Evolutionary conservation across 441 rosid genomes (phyloP).

Genomic region (Brassica hybrid): DNA sequence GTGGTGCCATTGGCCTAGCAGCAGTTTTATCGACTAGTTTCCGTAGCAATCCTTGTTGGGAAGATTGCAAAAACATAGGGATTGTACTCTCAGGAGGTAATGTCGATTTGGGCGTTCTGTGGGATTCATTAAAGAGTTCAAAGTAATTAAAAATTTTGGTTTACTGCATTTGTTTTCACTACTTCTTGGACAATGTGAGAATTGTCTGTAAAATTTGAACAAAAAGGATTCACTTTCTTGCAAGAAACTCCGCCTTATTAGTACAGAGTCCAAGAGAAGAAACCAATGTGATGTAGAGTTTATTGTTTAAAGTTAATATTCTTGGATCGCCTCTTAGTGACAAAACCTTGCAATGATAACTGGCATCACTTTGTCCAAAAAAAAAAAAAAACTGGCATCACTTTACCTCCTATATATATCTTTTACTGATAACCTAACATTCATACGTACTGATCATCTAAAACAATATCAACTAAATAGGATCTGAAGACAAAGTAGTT

Average conservation of each 20-base stretch:
- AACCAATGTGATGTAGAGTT: neutral
- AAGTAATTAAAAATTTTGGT: conserved; percentile 12
- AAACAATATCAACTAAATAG: too few relatives aligned
- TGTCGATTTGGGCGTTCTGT: conserved; percentile 71
- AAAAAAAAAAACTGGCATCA: too few relatives aligned
- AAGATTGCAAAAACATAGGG: conserved; percentile 64
- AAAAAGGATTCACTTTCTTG: conserved; percentile 12
- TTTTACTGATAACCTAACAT: too few relatives aligned
- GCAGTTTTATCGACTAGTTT: conserved; percentile 74
- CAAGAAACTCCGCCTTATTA: neutral
- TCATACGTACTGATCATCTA: too few relatives aligned
- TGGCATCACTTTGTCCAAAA: too few relatives aligned
- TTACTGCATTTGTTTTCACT: conserved; percentile 12
- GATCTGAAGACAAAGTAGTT: too few relatives aligned
- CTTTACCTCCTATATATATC: too few relatives aligned
- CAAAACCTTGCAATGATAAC: too few relatives aligned
- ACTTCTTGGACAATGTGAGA: conserved; percentile 8
- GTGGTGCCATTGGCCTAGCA: conserved; percentile 95
- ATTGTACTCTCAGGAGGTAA: conserved; percentile 73
- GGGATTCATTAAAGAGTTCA: conserved; percentile 63
- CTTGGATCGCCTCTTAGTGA: too few relatives aligned
- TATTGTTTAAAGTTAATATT: neutral
- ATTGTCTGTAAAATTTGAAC: neutral
- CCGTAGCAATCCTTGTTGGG: conserved; percentile 57
- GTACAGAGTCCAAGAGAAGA: neutral